These are phyloP conservation scores for Oryza longistaminata DNA, from an alignment of 176 grass and related monocot genomes.

Conservation along the genomic window DNA sequence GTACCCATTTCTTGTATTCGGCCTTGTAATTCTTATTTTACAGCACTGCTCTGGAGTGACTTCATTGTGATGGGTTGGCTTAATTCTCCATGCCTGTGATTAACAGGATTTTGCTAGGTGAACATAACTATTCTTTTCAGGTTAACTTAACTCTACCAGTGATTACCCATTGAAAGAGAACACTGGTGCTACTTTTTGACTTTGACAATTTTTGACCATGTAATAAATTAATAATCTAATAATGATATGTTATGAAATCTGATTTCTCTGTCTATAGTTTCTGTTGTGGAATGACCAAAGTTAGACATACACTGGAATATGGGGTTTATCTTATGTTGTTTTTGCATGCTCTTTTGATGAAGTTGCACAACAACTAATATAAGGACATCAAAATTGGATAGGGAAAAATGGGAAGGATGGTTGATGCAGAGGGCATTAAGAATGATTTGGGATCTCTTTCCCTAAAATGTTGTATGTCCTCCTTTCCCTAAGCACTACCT, in stretches of 20 bases:
- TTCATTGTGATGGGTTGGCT: no score
- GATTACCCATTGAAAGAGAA: background rate
- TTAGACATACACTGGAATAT: background rate
- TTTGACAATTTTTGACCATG: background rate
- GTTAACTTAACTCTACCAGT: background rate
- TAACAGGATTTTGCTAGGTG: background rate
- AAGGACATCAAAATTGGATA: slow-evolving; percentile 63
- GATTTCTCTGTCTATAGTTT: background rate
- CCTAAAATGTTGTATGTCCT: slow-evolving; percentile 61
- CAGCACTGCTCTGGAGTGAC: no score
- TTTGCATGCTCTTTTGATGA: slow-evolving; percentile 14
- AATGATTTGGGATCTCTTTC: slow-evolving; percentile 39
- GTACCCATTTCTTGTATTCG: no score
- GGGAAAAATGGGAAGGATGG: slow-evolving; percentile 72
- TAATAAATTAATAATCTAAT: background rate
- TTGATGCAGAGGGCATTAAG: slow-evolving; percentile 60
- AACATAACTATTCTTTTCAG: background rate
- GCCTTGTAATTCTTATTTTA: no score
- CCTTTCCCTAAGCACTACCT: slow-evolving; percentile 36
- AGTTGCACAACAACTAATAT: slow-evolving; percentile 45
- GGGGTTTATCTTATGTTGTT: background rate
- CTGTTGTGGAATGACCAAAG: background rate
- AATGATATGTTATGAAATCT: background rate
- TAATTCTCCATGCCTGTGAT: background rate
- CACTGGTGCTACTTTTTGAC: background rate